These are phyloP conservation scores for Urostyla sp. DNA, from an alignment of 73 alveolate species.

Conservation along the genomic window DNA sequence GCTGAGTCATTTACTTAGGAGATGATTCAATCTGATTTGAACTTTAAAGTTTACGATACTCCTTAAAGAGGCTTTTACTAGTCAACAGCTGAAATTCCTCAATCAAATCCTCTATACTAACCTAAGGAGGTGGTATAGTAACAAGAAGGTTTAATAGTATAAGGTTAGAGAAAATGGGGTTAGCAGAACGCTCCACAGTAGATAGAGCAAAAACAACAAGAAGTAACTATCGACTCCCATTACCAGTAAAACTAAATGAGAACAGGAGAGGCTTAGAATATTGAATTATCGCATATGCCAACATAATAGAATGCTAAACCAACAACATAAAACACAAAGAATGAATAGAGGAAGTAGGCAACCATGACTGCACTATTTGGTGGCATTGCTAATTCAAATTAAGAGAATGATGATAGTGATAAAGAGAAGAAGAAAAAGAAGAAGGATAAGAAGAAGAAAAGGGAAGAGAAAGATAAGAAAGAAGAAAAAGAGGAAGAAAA, in stretches of 20 bases:
- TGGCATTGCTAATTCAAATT: conserved; percentile 40
- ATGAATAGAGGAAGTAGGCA: background rate
- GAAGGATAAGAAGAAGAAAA: background rate
- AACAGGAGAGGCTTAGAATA: too few relatives aligned
- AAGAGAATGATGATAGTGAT: conserved; percentile 29
- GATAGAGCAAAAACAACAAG: too few relatives aligned
- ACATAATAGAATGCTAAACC: conserved; percentile 16
- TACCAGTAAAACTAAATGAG: too few relatives aligned
- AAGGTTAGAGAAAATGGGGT: too few relatives aligned
- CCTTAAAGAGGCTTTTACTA: conserved; percentile 63
- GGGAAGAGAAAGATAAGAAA: conserved; percentile 13
- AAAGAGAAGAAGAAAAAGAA: conserved; percentile 30
- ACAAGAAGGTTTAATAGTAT: too few relatives aligned
- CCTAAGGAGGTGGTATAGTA: too few relatives aligned
- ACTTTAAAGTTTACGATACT: conserved; percentile 81
- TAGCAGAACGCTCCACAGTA: too few relatives aligned
- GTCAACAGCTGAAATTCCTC: conserved; percentile 26
- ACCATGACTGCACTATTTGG: conserved; percentile 66
- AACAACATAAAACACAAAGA: conserved; percentile 23
- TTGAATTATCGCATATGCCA: conserved; percentile 19
- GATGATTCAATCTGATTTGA: conserved; percentile 63
- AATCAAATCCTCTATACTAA: conserved; percentile 69
- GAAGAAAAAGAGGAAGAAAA: conserved; percentile 20
- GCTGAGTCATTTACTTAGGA: conserved; percentile 69
- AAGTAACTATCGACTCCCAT: too few relatives aligned